Conservation (phyloP, 2,329 filamentous ascomycete genomes). For the Ophiobolus disseminans region DNA sequence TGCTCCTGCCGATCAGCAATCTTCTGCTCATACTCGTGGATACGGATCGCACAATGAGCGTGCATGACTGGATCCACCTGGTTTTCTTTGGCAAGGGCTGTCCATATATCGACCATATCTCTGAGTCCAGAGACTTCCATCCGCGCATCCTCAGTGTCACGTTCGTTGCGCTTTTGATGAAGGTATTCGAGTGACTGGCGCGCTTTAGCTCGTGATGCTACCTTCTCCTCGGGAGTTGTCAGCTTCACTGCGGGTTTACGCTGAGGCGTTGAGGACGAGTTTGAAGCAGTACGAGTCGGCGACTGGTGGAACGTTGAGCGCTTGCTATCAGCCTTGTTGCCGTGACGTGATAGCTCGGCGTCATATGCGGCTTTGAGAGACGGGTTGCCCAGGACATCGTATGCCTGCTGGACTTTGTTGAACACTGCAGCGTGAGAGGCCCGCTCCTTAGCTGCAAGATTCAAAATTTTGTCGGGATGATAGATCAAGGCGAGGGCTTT, state of each 20-base stretch:
- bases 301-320: slow-evolving; percentile 12
- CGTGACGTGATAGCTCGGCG: slow-evolving; percentile 13
- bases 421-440: slow-evolving; percentile 13
- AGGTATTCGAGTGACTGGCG: slow-evolving; percentile 19
- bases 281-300: neutral
- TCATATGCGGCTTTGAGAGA: slow-evolving; percentile 23
- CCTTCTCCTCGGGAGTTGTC: slow-evolving; percentile 19
- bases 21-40: slow-evolving; percentile 25
- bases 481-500: slow-evolving; percentile 22
- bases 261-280: neutral
- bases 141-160: slow-evolving; percentile 15
- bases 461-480: slow-evolving; percentile 22
- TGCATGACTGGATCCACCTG: slow-evolving; percentile 9
- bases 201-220: slow-evolving; percentile 16
- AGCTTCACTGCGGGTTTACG: slow-evolving; percentile 9
- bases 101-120: slow-evolving; percentile 20
- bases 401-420: slow-evolving; percentile 20
- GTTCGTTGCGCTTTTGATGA: slow-evolving; percentile 11
- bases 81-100: slow-evolving; percentile 18
- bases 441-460: slow-evolving; percentile 16
- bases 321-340: slow-evolving; percentile 1
- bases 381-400: slow-evolving; percentile 23
- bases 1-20: slow-evolving; percentile 13
- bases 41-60: slow-evolving; percentile 17
- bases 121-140: slow-evolving; percentile 12